phyloP scores from a whole-genome alignment of 208 protist genomes.

The Crithidia fasciculata region DNA sequence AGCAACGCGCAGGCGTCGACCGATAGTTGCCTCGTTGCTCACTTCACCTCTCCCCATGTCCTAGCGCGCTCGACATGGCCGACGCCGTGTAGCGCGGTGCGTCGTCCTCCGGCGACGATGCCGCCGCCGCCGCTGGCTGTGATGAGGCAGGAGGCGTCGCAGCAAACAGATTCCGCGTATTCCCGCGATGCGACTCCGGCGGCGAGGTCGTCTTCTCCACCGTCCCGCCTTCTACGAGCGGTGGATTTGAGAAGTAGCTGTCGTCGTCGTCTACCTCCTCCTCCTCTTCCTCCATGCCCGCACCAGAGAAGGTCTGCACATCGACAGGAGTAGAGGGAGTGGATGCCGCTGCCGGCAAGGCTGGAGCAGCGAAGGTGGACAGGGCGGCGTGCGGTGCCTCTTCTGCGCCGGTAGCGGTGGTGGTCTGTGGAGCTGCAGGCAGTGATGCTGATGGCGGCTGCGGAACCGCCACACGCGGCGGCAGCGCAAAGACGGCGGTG shows the following conservation, averaged over 20 bases:
- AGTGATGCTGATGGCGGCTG: neutral
- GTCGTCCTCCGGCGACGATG: neutral
- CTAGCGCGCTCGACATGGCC: constrained; percentile 1
- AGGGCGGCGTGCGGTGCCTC: neutral
- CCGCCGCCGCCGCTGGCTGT: neutral
- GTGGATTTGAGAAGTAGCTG: neutral
- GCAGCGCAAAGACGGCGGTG: neutral
- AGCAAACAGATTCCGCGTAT: neutral
- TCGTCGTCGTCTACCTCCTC: constrained; percentile 7
- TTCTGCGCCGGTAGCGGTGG: neutral
- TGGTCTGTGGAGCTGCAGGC: neutral
- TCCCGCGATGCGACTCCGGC: neutral
- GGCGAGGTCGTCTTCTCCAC: constrained; percentile 19
- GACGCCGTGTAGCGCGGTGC: constrained; percentile 8
- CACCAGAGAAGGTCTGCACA: constrained; percentile 1
- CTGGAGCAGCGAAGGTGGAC: no score
- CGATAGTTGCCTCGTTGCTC: neutral
- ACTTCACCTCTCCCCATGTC: neutral
- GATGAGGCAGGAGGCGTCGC: neutral
- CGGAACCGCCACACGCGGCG: constrained; percentile 1
- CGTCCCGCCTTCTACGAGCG: constrained; percentile 9
- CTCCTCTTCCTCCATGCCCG: neutral
- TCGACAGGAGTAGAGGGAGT: neutral
- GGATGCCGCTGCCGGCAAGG: neutral
- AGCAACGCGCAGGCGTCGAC: neutral